These are phyloP conservation scores for Chrysosporium keratinophilum DNA, from an alignment of 2,329 filamentous ascomycete genomes.

Conservation along the genomic window DNA sequence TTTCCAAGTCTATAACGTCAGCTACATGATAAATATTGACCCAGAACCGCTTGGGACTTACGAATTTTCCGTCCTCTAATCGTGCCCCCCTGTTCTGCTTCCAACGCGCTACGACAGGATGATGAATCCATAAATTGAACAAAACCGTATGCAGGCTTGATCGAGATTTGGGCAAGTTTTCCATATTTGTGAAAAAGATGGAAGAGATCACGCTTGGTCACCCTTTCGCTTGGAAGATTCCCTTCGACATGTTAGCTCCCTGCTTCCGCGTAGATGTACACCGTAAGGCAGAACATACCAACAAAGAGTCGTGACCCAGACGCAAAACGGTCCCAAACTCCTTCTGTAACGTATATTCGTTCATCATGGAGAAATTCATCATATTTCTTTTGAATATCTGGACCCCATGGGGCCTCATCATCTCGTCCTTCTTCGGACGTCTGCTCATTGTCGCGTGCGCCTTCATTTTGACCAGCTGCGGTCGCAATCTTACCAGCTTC, in stretches of 20 bases:
- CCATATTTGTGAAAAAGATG: slow-evolving; percentile 80
- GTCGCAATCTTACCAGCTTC: neutral
- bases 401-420: slow-evolving; percentile 40
- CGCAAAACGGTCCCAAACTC: slow-evolving; percentile 43
- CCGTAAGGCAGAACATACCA: slow-evolving; percentile 29
- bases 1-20: slow-evolving; percentile 61
- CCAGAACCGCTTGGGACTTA: slow-evolving; percentile 43
- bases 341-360: slow-evolving; percentile 43
- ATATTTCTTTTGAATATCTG: slow-evolving; percentile 41
- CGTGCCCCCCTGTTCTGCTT: slow-evolving; percentile 66
- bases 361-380: slow-evolving; percentile 43
- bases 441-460: no score
- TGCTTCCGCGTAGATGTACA: neutral
- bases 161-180: slow-evolving; percentile 81
- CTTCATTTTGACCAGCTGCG: neutral
- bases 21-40: neutral
- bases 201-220: slow-evolving; percentile 88
- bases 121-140: slow-evolving; percentile 76
- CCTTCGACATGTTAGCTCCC: slow-evolving; percentile 40
- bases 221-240: slow-evolving; percentile 84
- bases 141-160: slow-evolving; percentile 94
- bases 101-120: slow-evolving; percentile 65
- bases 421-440: neutral
- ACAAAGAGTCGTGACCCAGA: slow-evolving; percentile 41
- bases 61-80: slow-evolving; percentile 88